Evolutionary conservation across 352 stramenopile species (phyloP).

Genomic region (Blastocystis sp.): DNA sequence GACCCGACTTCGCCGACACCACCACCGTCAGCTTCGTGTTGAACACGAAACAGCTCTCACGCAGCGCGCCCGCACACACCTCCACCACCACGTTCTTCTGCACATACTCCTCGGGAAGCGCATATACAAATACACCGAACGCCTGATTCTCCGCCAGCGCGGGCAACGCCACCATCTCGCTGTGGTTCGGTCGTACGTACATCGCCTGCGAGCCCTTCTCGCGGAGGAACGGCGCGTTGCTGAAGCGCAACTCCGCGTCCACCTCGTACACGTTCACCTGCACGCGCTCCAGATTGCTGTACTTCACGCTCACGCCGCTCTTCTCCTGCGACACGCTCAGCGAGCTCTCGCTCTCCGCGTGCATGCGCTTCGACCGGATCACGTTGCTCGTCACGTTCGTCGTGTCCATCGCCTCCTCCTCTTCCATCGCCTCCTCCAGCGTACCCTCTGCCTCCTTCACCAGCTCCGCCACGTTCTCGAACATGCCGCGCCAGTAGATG

Average conservation of each 20-base stretch:
- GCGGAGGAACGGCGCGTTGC: slow-evolving; percentile 64
- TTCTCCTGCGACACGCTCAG: background rate
- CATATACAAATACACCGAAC: slow-evolving; percentile 55
- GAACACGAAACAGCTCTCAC: slow-evolving; percentile 63
- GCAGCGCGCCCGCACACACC: slow-evolving; percentile 60
- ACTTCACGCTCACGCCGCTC: background rate
- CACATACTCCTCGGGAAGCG: slow-evolving; percentile 60
- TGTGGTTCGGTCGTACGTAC: slow-evolving; percentile 64
- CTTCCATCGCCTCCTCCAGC: background rate
- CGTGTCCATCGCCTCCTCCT: background rate
- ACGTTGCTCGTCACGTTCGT: slow-evolving; percentile 31
- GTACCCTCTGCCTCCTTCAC: background rate
- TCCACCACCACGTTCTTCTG: slow-evolving; percentile 64
- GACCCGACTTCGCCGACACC: slow-evolving; percentile 58
- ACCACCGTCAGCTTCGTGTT: slow-evolving; percentile 63
- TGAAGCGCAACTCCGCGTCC: slow-evolving; percentile 69
- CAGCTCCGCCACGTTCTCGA: slow-evolving; percentile 63
- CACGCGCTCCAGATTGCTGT: slow-evolving; percentile 39
- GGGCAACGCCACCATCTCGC: slow-evolving; percentile 60
- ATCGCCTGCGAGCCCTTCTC: slow-evolving; percentile 62
- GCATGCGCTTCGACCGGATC: slow-evolving; percentile 23
- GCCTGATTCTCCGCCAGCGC: background rate
- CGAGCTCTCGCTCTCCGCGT: background rate
- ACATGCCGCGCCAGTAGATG: slow-evolving; percentile 64
- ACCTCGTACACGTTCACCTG: slow-evolving; percentile 66